Evolutionary conservation across 169 alveolate genomes (phyloP).

Genomic region (Sarcocystis neurona): DNA sequence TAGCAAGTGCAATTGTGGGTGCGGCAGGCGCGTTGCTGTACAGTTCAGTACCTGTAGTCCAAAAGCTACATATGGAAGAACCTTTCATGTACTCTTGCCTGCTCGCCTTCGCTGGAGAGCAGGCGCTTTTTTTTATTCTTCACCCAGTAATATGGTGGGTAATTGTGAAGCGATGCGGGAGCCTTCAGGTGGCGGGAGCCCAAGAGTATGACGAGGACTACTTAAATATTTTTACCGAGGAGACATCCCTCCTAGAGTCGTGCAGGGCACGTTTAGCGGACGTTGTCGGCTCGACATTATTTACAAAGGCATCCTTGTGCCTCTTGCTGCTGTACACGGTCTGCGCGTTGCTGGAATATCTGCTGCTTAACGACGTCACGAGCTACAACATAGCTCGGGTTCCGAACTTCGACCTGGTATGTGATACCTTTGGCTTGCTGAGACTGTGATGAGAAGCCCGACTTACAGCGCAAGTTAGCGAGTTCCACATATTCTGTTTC

Average conservation of each 20-base stretch:
- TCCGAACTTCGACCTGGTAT: slow-evolving; percentile 8
- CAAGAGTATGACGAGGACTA: slow-evolving; percentile 70
- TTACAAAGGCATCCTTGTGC: neutral
- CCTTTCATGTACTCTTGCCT: neutral
- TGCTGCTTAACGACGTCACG: slow-evolving; percentile 16
- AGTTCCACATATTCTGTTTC: too few species aligned
- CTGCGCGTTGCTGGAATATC: neutral
- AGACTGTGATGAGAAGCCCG: too few species aligned
- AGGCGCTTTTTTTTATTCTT: slow-evolving; percentile 40
- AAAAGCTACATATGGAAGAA: neutral
- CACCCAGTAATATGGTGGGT: slow-evolving; percentile 67
- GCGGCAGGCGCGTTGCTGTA: neutral
- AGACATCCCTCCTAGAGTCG: neutral
- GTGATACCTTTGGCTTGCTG: too few species aligned
- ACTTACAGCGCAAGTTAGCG: too few species aligned
- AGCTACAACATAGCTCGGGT: neutral
- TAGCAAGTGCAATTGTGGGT: neutral
- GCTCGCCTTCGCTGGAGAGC: neutral
- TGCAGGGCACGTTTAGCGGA: neutral
- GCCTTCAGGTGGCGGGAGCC: slow-evolving; percentile 45
- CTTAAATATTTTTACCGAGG: slow-evolving; percentile 38
- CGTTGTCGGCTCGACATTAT: neutral
- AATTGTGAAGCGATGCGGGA: slow-evolving; percentile 70
- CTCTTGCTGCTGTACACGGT: neutral
- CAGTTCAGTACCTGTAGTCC: neutral